phyloP scores from a whole-genome alignment of 2,329 filamentous ascomycete genomes.

The Sporothrix luriei region DNA sequence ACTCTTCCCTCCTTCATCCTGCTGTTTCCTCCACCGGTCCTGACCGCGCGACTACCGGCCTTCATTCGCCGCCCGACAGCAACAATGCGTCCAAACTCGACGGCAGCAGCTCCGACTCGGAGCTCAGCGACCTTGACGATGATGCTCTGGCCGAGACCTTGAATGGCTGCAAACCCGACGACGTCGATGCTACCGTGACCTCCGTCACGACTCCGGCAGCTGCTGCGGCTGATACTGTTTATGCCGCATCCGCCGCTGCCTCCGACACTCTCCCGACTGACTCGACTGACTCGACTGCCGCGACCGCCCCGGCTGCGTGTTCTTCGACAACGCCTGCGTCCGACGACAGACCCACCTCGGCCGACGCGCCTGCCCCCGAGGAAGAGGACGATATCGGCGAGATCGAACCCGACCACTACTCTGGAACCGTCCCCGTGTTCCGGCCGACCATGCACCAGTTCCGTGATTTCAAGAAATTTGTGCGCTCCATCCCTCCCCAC shows the following conservation, averaged over 20 bases:
- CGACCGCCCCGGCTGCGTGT: conserved; percentile 10
- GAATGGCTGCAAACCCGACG: conserved; percentile 35
- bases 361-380: neutral
- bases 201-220: conserved; percentile 31
- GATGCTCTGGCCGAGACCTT: conserved; percentile 52
- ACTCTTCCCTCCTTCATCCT: neutral
- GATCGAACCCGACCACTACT: conserved; percentile 83
- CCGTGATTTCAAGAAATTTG: conserved; percentile 87
- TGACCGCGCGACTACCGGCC: conserved; percentile 48
- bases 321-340: conserved; percentile 25
- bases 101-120: conserved; percentile 58
- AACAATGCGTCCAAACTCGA: conserved; percentile 63
- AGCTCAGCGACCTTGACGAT: conserved; percentile 68
- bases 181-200: conserved; percentile 34
- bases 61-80: conserved; percentile 66
- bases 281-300: neutral
- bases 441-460: conserved; percentile 95
- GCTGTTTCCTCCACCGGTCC: neutral
- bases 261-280: neutral
- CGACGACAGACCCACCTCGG: conserved; percentile 29
- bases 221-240: conserved; percentile 13
- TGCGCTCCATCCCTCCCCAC: conserved; percentile 49
- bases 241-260: conserved; percentile 13
- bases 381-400: conserved; percentile 66
- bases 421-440: conserved; percentile 89